Percentiles rank a stretch among this genome's conserved stretches.
Evolutionary conservation across 2,329 filamentous ascomycete genomes (phyloP).

Genomic region (Volutella citrinella): DNA sequence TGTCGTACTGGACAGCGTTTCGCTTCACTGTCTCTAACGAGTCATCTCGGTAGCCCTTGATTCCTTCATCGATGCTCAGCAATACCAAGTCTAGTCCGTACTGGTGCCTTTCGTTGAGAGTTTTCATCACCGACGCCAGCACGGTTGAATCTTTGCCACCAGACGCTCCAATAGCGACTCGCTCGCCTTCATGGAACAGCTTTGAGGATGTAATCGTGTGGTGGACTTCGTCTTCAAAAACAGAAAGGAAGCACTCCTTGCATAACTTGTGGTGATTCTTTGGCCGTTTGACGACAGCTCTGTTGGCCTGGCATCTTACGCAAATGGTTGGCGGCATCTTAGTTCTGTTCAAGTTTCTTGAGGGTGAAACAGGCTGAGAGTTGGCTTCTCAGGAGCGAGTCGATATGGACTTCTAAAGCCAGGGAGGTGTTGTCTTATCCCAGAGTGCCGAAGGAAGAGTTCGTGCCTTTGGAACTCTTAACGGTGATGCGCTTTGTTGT

Average conservation of each 20-base stretch:
- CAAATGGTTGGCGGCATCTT: slow-evolving; percentile 77
- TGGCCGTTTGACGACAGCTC: slow-evolving; percentile 86
- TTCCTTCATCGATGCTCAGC: slow-evolving; percentile 93
- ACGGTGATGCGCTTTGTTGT: too few relatives aligned
- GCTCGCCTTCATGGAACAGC: slow-evolving; percentile 83
- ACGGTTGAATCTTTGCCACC: slow-evolving; percentile 98
- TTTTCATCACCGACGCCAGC: slow-evolving; percentile 89
- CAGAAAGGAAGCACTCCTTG: slow-evolving; percentile 77
- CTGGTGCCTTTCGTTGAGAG: slow-evolving; percentile 82
- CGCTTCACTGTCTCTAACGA: slow-evolving; percentile 94
- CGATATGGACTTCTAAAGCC: too few relatives aligned
- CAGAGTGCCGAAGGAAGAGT: neutral
- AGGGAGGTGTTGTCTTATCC: neutral
- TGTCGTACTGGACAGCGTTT: slow-evolving; percentile 85
- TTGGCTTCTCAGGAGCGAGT: too few relatives aligned
- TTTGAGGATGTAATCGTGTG: slow-evolving; percentile 80
- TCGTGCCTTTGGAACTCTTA: neutral
- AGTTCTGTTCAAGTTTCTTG: neutral
- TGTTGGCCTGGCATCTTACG: slow-evolving; percentile 68
- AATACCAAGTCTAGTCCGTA: slow-evolving; percentile 85
- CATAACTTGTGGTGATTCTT: slow-evolving; percentile 96
- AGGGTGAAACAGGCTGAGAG: too few relatives aligned
- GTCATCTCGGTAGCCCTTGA: slow-evolving; percentile 95
- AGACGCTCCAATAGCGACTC: slow-evolving; percentile 90
- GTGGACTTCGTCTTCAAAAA: slow-evolving; percentile 93